Base-by-base conservation (phyloP, 1,284 basidiomycete species). In the Irpex rosettiformis region DNA sequence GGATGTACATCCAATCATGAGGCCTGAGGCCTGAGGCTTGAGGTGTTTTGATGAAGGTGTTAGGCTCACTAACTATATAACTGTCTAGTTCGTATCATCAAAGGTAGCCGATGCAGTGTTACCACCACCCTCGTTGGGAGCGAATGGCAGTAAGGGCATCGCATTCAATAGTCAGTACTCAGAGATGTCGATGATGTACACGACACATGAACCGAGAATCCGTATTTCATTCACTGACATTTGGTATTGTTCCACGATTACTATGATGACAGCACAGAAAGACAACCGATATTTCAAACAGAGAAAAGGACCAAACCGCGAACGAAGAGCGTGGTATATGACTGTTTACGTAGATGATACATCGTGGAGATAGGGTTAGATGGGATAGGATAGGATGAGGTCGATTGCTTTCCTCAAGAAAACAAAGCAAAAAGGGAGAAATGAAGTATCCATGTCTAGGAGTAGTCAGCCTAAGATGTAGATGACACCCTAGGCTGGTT, bases 401-500 rank as follows among this genome's bases (percentile, higher is more conserved):
- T 37, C 10, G 33, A 37, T 37, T 37, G 33, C 16, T 37, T 16
- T 37, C 16, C 33, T 37, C 33, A 37, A 37, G 33, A 5, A 37
- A 37, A 16, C 11, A 37, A 16, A 37, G 10, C 33, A 37, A 37
- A 16, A 37, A 37, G 33, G 33, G 33, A 11, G 2, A 2, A 16
- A 5, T 11, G 10, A 8, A 2, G 33, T 37, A 5, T 37, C 33
- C 33, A 16, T 37, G 16, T 37, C 33, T 16, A 16, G 33, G 33
- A 37, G 33, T n/a, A 37, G 10, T 16, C 33, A 37, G 33, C 16
- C 16, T 45, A 7, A 18, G 43, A 7, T 18, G 13, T 45, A n/a
- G 43, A 18, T 45, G 43, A 1, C 13, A 18, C 21, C 43, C n/a
- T n/a, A 18, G 16, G 18, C 7, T 49, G 47, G 30, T 69, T 71